Conservation (phyloP, 2,329 filamentous ascomycete genomes). For the Stagonosporopsis vannaccii region DNA sequence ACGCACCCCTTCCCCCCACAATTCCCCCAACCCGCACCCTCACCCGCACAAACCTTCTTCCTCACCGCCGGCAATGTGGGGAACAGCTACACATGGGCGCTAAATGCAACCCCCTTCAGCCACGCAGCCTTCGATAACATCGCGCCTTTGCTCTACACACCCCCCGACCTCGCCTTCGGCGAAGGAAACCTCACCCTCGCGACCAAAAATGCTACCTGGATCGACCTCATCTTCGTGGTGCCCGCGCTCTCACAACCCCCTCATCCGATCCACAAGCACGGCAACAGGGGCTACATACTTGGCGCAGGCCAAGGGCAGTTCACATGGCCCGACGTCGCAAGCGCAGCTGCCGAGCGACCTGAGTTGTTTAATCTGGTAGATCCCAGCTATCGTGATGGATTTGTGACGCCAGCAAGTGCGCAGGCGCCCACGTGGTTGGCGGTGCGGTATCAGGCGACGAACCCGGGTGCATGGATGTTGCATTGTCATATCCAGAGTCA, state of each 20-base stretch:
- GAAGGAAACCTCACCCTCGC: conserved; percentile 56
- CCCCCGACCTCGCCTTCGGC: conserved; percentile 33
- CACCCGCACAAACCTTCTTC: conserved; percentile 57
- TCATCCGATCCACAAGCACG: conserved; percentile 71
- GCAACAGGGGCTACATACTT: conserved; percentile 66
- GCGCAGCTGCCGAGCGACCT: conserved; percentile 57
- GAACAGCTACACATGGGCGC: conserved; percentile 61
- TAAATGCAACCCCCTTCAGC: conserved; percentile 57
- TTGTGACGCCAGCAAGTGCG: conserved; percentile 45
- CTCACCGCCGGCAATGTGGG: conserved; percentile 42
- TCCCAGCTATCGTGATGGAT: conserved; percentile 63
- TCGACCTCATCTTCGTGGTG: conserved; percentile 42
- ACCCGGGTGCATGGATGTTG: conserved; percentile 57
- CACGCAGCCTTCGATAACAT: conserved; percentile 41
- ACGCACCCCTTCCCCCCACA: conserved; percentile 58
- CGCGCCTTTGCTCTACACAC: conserved; percentile 57
- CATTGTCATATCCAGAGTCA: conserved; percentile 62
- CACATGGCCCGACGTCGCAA: conserved; percentile 61
- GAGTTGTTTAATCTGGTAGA: conserved; percentile 64
- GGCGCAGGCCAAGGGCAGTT: conserved; percentile 59
- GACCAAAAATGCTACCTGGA: conserved; percentile 44
- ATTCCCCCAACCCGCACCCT: conserved; percentile 51
- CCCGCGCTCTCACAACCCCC: conserved; percentile 53
- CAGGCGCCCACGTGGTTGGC: conserved; percentile 50
- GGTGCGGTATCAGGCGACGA: conserved; percentile 55